A percentile compares a stretch with the other conserved stretches of the same genome.
phyloP scores from a whole-genome alignment of 1,139 yeast genomes.

The Magnusiomyces starmeri region DNA sequence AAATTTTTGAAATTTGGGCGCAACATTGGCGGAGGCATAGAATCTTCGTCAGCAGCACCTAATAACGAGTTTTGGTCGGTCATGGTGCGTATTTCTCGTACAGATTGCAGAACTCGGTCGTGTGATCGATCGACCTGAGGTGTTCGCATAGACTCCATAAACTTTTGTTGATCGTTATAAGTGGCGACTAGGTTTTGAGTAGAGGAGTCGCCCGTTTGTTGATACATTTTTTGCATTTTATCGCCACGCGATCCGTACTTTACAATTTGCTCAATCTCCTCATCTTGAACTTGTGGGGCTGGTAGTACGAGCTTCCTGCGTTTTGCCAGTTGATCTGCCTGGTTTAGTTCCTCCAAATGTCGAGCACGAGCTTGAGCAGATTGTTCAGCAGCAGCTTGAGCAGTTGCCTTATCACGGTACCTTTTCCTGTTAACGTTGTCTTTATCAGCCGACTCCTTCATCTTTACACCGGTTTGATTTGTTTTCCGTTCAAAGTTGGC shows the following conservation, averaged over 20 bases:
- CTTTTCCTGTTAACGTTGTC: constrained; percentile 31
- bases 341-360: constrained; percentile 29
- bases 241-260: constrained; percentile 28
- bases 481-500: constrained; percentile 43
- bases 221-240: constrained; percentile 19
- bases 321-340: constrained; percentile 40
- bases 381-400: constrained; percentile 26
- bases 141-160: constrained; percentile 16
- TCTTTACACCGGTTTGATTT: constrained; percentile 43
- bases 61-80: constrained; percentile 29
- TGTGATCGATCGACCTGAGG: constrained; percentile 19
- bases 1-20: background rate
- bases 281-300: constrained; percentile 39
- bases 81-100: constrained; percentile 27
- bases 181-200: constrained; percentile 21
- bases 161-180: constrained; percentile 7
- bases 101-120: constrained; percentile 26
- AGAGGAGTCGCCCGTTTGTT: constrained; percentile 20
- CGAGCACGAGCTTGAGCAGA: constrained; percentile 37
- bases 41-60: constrained; percentile 21
- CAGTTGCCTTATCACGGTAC: constrained; percentile 22
- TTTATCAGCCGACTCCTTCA: constrained; percentile 31
- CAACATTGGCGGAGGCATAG: constrained; percentile 1
- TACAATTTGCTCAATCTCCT: constrained; percentile 32
- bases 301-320: constrained; percentile 52